These are phyloP conservation scores for Sonneratia alba DNA, from an alignment of 345 rosid genomes.

Conservation along the genomic window DNA sequence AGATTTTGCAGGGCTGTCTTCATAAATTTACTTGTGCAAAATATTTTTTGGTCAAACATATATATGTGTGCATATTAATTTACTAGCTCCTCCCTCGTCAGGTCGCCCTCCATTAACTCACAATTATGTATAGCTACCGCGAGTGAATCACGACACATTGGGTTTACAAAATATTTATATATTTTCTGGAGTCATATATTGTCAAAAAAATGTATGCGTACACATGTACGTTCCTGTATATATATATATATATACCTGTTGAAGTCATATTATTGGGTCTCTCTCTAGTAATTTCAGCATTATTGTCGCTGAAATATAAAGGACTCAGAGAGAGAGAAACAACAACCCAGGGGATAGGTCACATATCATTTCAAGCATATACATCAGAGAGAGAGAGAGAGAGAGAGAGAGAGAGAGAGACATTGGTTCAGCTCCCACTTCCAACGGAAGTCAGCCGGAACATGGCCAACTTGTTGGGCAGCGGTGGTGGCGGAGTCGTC, in stretches of 20 bases:
- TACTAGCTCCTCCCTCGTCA: too few relatives aligned
- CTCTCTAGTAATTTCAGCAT: neutral
- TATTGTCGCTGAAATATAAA: neutral
- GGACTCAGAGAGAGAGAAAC: neutral
- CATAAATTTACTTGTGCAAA: too few relatives aligned
- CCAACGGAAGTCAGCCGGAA: slow-evolving; percentile 11
- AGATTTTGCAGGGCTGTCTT: too few relatives aligned
- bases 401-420: neutral
- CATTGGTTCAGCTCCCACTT: neutral
- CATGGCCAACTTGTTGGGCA: slow-evolving; percentile 24
- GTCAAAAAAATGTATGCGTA: neutral
- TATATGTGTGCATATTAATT: too few relatives aligned
- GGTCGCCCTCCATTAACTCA: neutral
- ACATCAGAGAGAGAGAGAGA: neutral
- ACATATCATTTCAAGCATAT: neutral
- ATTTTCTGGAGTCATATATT: neutral
- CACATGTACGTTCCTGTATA: neutral
- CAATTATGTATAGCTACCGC: neutral
- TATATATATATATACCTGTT: neutral
- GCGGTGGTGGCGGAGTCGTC: neutral
- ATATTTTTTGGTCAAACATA: too few relatives aligned
- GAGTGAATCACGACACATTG: neutral
- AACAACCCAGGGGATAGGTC: neutral
- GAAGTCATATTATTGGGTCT: neutral
- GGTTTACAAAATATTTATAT: neutral